Percentiles rank a stretch among this genome's conserved stretches.
Evolutionary conservation across 2,329 filamentous ascomycete genomes (phyloP).

Genomic region (Davidsoniella neocaledoniae): DNA sequence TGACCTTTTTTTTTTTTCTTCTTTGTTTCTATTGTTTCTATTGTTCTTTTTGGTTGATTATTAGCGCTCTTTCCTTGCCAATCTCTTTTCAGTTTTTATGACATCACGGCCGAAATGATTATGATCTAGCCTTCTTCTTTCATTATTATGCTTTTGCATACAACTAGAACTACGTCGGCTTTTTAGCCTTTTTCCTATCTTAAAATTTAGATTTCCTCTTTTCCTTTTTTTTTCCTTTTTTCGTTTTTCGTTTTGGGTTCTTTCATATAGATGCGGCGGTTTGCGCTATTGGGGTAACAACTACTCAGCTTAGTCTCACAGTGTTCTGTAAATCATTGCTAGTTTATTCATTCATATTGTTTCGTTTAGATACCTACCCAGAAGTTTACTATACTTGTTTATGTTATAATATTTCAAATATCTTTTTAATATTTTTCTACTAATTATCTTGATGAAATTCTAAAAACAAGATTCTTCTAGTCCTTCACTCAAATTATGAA

Average conservation of each 20-base stretch:
- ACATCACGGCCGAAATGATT: not conserved
- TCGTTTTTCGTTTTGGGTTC: not conserved
- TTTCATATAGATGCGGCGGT: not conserved
- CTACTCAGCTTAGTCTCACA: not conserved
- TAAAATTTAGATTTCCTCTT: not conserved
- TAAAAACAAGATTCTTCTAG: too few species aligned
- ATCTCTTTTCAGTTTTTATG: not conserved
- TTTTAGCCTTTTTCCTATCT: not conserved
- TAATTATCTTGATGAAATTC: too few species aligned
- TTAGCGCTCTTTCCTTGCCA: not conserved
- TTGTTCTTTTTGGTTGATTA: not conserved
- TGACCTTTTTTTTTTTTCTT: too few species aligned
- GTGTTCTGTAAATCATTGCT: too few species aligned
- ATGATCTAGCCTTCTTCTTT: not conserved
- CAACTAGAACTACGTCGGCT: not conserved
- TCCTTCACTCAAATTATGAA: too few species aligned
- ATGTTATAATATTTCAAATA: too few species aligned
- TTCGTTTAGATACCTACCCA: not conserved
- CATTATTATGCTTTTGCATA: not conserved
- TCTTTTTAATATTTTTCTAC: too few species aligned
- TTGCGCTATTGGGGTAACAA: too few species aligned
- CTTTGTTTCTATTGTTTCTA: not conserved
- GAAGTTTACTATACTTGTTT: too few species aligned
- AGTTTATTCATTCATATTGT: not conserved
- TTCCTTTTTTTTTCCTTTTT: not conserved